Base-by-base conservation (phyloP, 345 rosid species). In the Ceriops tagal region DNA sequence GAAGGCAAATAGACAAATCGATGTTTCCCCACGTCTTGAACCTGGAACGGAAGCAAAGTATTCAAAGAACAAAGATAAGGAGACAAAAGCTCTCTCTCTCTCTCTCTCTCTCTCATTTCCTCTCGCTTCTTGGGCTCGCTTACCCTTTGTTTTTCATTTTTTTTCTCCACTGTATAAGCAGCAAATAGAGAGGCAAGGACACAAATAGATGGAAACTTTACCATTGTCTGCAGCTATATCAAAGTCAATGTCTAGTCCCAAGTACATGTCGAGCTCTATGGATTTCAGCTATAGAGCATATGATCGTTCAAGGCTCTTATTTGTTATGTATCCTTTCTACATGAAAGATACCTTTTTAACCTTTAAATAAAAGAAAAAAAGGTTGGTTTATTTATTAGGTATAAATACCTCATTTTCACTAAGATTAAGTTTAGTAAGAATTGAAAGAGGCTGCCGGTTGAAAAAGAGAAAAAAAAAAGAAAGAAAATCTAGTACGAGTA, bases 131-230 rank as follows among this genome's bases (percentile, higher is more conserved):
- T 39, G 47, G 16, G 16, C 47, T 39, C 47, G 2, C 47, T 11
- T 9, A 2, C 37, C 37, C 35, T 34, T 34, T 28, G 30, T 28
- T 28, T 28, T 31, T 31, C 4, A 2, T 5, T 6, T 34, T 34
- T 5, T 34, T 8, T 1, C 10, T 1, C 2, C 2, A 37, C 46
- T 2, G 2, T 9, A 37, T 9, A 15, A 8, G 13, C 10, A 37
- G 46, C 46, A 10, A 37, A 37, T 15, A 39, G 15, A 39, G 0
- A 39, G 46, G 46, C 16, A 39, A 39, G 46, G 46, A 11, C 46
- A 9, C 15, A 16, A n/a, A 62, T 20, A 67, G 6, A 37, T 83
- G 87, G 82, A 80, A 18, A 53, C 83, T 61, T 66, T 74, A 16
- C 71, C 72, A 31, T 77, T 79, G 74, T 76, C 79, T 46, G 70